A percentile compares a stretch with the other conserved stretches of the same genome.
phyloP scores from a whole-genome alignment of 805 yeast genomes.

The Starmerella ratchasimensis region DNA sequence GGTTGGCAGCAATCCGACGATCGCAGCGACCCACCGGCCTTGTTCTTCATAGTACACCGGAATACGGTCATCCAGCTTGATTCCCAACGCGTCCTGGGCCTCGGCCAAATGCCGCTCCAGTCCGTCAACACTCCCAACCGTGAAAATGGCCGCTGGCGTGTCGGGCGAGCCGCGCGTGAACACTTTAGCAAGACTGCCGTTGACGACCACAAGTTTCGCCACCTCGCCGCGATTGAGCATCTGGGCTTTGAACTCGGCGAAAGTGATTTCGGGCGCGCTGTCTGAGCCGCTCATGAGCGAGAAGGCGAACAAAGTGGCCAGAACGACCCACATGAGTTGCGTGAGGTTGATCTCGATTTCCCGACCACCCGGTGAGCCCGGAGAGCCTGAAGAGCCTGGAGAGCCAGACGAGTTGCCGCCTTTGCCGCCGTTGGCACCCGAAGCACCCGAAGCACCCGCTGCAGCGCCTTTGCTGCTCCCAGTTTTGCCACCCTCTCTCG shows the following conservation, averaged over 20 bases:
- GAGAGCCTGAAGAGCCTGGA: too few relatives aligned
- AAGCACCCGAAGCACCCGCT: too few relatives aligned
- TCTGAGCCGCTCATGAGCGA: conserved; percentile 17
- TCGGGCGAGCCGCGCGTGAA: conserved; percentile 24
- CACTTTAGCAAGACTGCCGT: conserved; percentile 45
- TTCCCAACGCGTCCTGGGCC: conserved; percentile 54
- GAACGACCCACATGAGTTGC: conserved; percentile 19
- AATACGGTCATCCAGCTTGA: conserved; percentile 55
- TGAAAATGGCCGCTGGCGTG: conserved; percentile 45
- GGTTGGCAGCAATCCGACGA: conserved; percentile 70
- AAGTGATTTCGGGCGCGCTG: conserved; percentile 33
- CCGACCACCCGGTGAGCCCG: too few relatives aligned
- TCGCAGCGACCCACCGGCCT: conserved; percentile 46
- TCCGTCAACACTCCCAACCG: conserved; percentile 75
- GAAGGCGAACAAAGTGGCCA: conserved; percentile 17
- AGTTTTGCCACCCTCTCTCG: too few relatives aligned
- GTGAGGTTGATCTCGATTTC: conserved; percentile 21
- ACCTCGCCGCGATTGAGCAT: conserved; percentile 70
- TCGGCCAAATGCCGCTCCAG: conserved; percentile 72
- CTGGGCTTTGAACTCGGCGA: conserved; percentile 75
- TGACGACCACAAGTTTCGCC: conserved; percentile 55
- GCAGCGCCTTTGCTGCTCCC: too few relatives aligned
- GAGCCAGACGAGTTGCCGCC: too few relatives aligned
- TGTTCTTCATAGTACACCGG: conserved; percentile 66
- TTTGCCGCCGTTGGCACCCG: too few relatives aligned